Conservation (phyloP, 2,329 filamentous ascomycete species). For the Furcasterigmium sp. region DNA sequence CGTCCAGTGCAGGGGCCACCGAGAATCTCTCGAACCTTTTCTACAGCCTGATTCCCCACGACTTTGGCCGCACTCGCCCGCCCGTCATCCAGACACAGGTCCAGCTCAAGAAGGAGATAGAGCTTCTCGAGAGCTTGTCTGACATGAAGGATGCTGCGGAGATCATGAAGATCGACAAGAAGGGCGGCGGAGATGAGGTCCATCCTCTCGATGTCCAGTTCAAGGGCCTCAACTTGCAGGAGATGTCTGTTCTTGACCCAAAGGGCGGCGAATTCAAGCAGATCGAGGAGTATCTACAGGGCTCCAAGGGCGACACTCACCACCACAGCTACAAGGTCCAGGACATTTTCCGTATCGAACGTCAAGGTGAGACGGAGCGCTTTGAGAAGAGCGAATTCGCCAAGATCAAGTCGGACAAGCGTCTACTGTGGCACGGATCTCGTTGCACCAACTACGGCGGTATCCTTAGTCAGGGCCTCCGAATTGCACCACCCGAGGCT, state of each 20-base stretch:
- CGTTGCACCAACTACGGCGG: slow-evolving; percentile 80
- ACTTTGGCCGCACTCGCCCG: slow-evolving; percentile 68
- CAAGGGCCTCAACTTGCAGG: slow-evolving; percentile 62
- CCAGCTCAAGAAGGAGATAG: slow-evolving; percentile 69
- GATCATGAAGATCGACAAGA: slow-evolving; percentile 64
- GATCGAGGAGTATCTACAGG: slow-evolving; percentile 61
- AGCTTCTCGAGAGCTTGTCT: slow-evolving; percentile 72
- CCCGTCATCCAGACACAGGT: slow-evolving; percentile 55
- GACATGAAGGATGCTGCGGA: slow-evolving; percentile 80
- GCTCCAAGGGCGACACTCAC: slow-evolving; percentile 66
- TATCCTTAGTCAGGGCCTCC: slow-evolving; percentile 80
- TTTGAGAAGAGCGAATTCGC: slow-evolving; percentile 55
- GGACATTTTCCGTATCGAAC: slow-evolving; percentile 79
- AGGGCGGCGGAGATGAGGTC: slow-evolving; percentile 39
- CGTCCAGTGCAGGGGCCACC: slow-evolving; percentile 32
- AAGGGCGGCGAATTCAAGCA: slow-evolving; percentile 57
- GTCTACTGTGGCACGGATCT: slow-evolving; percentile 84
- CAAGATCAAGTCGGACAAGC: slow-evolving; percentile 56
- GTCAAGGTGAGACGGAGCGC: slow-evolving; percentile 64
- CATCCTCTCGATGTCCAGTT: slow-evolving; percentile 70
- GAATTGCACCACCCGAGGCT: slow-evolving; percentile 83
- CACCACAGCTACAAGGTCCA: slow-evolving; percentile 53
- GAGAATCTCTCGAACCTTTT: slow-evolving; percentile 70
- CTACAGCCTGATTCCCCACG: slow-evolving; percentile 78
- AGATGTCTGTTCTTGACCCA: slow-evolving; percentile 66